phyloP scores from a whole-genome alignment of 2,329 filamentous ascomycete species.

The Ceratocystis smalleyi region DNA sequence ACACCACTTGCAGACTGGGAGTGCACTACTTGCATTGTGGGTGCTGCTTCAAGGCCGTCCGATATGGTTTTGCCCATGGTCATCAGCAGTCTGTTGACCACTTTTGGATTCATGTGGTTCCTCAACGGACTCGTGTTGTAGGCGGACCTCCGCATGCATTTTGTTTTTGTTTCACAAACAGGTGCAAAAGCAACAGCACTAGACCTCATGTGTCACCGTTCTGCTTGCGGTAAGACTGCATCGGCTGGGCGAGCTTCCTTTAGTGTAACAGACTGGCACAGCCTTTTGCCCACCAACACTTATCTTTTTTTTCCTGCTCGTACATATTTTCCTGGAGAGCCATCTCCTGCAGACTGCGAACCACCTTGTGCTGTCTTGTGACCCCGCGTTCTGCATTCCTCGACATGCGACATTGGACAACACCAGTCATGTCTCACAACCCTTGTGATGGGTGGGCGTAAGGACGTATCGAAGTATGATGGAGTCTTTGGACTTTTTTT shows the following conservation, averaged over 20 bases:
- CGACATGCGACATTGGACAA: neutral
- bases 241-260: neutral
- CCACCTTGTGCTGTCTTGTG: neutral
- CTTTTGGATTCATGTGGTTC: conserved; percentile 50
- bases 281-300: neutral
- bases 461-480: neutral
- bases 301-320: neutral
- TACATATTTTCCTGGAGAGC: conserved; percentile 7
- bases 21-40: conserved; percentile 43
- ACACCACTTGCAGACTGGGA: conserved; percentile 36
- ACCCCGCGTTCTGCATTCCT: neutral
- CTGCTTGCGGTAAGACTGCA: neutral
- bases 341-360: neutral
- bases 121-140: conserved; percentile 35
- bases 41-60: conserved; percentile 18
- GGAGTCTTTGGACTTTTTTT: neutral
- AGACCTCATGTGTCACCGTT: neutral
- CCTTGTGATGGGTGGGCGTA: too few relatives aligned
- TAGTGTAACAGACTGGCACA: neutral
- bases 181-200: neutral
- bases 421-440: too few relatives aligned
- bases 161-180: neutral
- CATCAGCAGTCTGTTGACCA: conserved; percentile 36
- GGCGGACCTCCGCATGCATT: neutral
- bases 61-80: conserved; percentile 13